Base-by-base conservation (phyloP, 2,329 filamentous ascomycete species). In the Diaporthe capsici region DNA sequence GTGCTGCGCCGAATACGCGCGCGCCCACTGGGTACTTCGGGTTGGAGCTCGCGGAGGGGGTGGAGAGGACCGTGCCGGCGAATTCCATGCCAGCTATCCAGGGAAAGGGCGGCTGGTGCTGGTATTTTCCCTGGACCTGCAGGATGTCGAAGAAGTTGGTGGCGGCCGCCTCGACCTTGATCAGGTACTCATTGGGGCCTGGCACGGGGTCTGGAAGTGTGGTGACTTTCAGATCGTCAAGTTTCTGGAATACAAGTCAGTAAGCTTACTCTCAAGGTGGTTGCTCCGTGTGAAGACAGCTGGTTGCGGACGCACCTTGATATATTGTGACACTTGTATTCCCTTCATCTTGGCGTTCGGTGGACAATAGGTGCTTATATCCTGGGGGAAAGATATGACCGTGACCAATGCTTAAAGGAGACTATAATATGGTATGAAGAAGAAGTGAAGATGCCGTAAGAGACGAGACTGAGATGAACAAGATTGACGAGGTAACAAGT, bases 121-220 rank as follows among this genome's bases (percentile, higher is more conserved):
- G 96, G 86, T 98, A 98, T 90, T 97, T 98, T 74, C 96, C 96
- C 82, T 95, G 93, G 82, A 98, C 95, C 83, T 98, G 96, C 73
- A 98, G 91, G 75, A 98, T 94, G 84, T 98, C 96, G 87, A 98
- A 98, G 90, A 98, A 98, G 87, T 98, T 98, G 81, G 95, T 94
- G 28, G 95, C 96, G 0, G 94, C 90, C 63, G 96, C 95, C 84
- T 95, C 94, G 81, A 98, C 94, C 81, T 92, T 90, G 82, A 98
- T 94, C 78, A 97, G 89, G 83, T 98, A 98, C 86, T 98, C 92
- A 81, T 94, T 87, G 44, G 91, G 85, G 12, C 89, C 88, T 1
- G 95, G 94, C 1, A 86, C 86, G 0, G 95, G 96, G 72, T 95
- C 94, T 25, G 95, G 92, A 20, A 98, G 90, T 31, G 91, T 88